Base-by-base conservation (phyloP, 169 alveolate species). In the Plasmodium sp. region DNA sequence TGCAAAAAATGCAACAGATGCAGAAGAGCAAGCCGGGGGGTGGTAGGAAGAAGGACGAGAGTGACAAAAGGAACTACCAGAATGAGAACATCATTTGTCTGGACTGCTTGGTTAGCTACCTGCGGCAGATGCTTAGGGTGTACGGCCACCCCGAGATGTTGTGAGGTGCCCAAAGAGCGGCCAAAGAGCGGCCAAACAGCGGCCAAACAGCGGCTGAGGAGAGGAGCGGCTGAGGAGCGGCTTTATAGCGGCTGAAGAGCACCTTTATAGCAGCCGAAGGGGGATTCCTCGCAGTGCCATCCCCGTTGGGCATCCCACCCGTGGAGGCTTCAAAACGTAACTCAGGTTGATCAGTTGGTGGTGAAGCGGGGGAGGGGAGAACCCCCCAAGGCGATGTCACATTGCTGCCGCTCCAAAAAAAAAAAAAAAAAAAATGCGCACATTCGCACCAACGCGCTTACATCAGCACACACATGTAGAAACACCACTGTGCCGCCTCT, bases 61-160 rank as follows among this genome's bases (percentile, higher is more conserved):
- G 39, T 12, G 48, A 33, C 36, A 85, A 22, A 34, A 73, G 41
- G 41, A 74, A 86, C 54, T 86, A 86, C 45, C 54, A 54, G 22
- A 86, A 86, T 75, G 93, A 77, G n/a, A 86, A 86, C 67, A 77
- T 86, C 7, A 79, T 86, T 86, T 86, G 93, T 39, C 67, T 86
- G 81, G 93, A 86, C 81, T 86, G 93, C 71, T 41, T 86, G 36
- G 58, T 86, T 27, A 39, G 67, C 22, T 86, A 86, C 45, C 39
- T 86, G 71, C 75, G 81, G 81, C 79, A 77, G 43, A 86, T 86
- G 93, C 45, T 86, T 31, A 51, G 77, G 79, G 80, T 86, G 34
- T 86, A 86, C 56, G 93, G 86, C 3, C 34, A 86, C 72, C 93
- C 93, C 27, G 93, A 86, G 71, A 77, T 86, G 79, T 16, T 77